Conservation (phyloP, 2,329 filamentous ascomycete species). For the Spiromastix sp. region DNA sequence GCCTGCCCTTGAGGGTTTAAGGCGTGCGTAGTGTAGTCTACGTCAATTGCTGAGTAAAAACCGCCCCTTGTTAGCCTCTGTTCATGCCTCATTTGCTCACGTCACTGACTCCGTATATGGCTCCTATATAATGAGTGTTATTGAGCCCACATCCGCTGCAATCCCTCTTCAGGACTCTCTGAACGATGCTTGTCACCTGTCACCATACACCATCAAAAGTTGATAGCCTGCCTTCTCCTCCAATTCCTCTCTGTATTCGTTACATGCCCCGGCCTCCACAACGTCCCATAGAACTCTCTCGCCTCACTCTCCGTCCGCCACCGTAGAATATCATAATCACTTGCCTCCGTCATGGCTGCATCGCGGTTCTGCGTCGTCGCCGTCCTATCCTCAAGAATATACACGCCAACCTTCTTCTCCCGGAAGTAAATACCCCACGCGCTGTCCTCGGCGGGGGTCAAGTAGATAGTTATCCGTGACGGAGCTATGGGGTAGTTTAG, state of each 20-base stretch:
- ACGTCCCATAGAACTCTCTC: constrained; percentile 17
- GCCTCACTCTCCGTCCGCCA: constrained; percentile 19
- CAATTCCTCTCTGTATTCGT: constrained; percentile 29
- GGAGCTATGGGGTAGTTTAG: constrained; percentile 14
- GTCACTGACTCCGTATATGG: no score
- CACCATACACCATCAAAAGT: no score
- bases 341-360: constrained; percentile 21
- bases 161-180: no score
- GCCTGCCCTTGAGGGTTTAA: no score
- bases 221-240: constrained; percentile 19
- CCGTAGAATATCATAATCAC: constrained; percentile 26
- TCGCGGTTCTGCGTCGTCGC: constrained; percentile 19
- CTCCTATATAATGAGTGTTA: no score
- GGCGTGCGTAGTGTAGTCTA: no score
- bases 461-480: constrained; percentile 16
- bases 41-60: no score
- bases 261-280: constrained; percentile 17
- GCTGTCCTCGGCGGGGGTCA: constrained; percentile 3
- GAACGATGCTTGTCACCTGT: no score
- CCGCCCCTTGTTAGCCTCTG: no score
- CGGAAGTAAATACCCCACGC: neutral
- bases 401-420: neutral
- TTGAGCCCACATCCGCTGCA: no score
- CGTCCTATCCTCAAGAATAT: constrained; percentile 8
- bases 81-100: no score